Evolutionary conservation across 257 asterid genomes (phyloP).

Genomic region (Nicotiana sylvestris): DNA sequence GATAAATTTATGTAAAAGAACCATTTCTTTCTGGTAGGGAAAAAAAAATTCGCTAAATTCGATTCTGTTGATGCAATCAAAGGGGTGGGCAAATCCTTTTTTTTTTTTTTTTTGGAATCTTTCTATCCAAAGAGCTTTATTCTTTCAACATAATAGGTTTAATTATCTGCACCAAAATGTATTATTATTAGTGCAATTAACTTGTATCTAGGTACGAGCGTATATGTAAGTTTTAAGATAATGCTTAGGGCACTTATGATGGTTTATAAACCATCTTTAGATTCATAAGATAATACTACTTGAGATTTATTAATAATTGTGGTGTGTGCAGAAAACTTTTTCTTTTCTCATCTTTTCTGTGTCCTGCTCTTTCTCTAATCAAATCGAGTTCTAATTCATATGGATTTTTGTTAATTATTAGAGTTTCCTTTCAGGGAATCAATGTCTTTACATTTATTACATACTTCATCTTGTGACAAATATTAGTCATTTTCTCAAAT

Average conservation of each 20-base stretch:
- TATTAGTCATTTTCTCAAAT: not conserved
- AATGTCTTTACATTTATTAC: not conserved
- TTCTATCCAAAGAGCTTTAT: conserved; percentile 7
- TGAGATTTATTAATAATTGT: not conserved
- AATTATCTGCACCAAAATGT: not conserved
- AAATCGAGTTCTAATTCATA: not conserved
- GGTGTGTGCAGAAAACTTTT: not conserved
- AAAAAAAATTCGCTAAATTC: not conserved
- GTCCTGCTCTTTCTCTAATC: not conserved
- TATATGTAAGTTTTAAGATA: not conserved
- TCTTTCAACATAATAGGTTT: conserved; percentile 3
- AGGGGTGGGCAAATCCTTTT: not conserved
- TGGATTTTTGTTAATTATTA: not conserved
- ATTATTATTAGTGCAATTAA: not conserved
- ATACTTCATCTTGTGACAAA: not conserved
- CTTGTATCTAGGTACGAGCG: not conserved
- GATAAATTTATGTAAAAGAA: not conserved
- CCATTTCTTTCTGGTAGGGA: not conserved
- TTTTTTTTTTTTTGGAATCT: not conserved
- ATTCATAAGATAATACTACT: not conserved
- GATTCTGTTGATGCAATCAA: not conserved
- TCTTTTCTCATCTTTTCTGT: not conserved
- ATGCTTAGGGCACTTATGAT: not conserved
- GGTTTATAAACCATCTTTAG: conserved; percentile 1
- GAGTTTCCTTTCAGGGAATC: not conserved